Evolutionary conservation across 2,329 filamentous ascomycete species (phyloP), one percentile per base, ranked within the genome.

Genomic region (Fusarium domesticum): DNA sequence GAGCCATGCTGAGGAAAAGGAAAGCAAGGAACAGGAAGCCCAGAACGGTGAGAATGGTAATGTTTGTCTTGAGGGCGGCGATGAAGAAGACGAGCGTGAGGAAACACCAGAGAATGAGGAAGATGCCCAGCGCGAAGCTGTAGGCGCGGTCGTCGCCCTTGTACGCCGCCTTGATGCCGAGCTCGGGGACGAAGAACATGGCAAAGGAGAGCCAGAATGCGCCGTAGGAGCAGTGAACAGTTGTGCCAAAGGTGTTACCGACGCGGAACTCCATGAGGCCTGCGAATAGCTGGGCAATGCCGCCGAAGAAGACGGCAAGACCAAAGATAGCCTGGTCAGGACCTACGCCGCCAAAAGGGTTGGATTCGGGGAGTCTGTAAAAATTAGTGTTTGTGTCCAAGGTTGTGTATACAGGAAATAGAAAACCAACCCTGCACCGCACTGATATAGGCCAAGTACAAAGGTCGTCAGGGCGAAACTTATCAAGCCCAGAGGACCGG

Each of bases 401-500:
- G 15, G 6, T 3, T 3, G 7, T 6, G 14, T 17, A n/a, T 6
- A 12, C 3, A 8, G 8, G 8, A 0, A 14, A 1, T n/a, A 35
- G 15, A 14, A 25, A 11, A 72, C 73, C 53, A 70, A 80, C 79
- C 69, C 69, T 48, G 65, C 70, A 42, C 70, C 70, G 41, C 69
- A 71, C 39, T 71, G 64, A 48, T 71, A 71, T 2, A 77, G 58
- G 18, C 72, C 73, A 28, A 85, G 71, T 12, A 80, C 72, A 58
- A 85, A 83, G 8, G 81, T 84, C 8, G 82, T 84, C 51, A 82
- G 60, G n/a, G 81, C 80, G 65, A 85, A 85, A 66, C 77, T 79
- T 39, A 78, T 75, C 36, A 83, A 71, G 43, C 79, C 79, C 17
- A 83, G 70, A 8, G 79, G 79, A 45, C 78, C 78, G 36, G 80